Evolutionary conservation across 1,284 basidiomycete species (phyloP), one percentile per base, ranked within the genome.

Genomic region (Laetiporus sulphureus): DNA sequence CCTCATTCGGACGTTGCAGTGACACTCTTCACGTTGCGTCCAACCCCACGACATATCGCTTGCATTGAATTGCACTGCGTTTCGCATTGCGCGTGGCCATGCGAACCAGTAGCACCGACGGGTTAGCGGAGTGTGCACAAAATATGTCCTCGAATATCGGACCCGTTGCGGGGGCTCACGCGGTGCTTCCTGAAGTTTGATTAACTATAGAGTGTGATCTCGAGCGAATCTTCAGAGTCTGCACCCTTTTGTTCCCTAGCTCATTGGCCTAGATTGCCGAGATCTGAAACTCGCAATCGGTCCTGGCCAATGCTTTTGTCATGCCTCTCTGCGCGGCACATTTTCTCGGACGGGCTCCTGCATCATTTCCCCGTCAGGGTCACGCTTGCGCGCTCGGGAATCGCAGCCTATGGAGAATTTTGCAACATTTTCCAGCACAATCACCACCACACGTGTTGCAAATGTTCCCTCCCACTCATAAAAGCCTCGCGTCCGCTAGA

Each of bases 121-220:
- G 20, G 29, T 10, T 11, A n/a, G n/a, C 20, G 21, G 25, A 22
- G 21, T 12, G 5, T 6, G 31, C n/a, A 18, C 19, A 32, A 30
- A 33, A n/a, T n/a, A n/a, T 22, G 38, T 42, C 44, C 44, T 46
- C 23, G 44, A 37, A 38, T 38, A 35, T 46, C 44, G 44, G 44
- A 39, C 35, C 44, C 44, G 44, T 41, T 27, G 31, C 32, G 21
- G 34, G n/a, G n/a, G n/a, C n/a, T n/a, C n/a, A n/a, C n/a, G n/a
- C n/a, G n/a, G n/a, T n/a, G 23, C 37, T 40, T 46, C 38, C 40
- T 46, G 44, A 38, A 38, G 44, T 35, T 19, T 41, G 44, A 46
- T 42, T 27, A 29, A 36, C 32, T 42, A 37, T 23, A 46, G 36
- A 34, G 40, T n/a, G n/a, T n/a, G n/a, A 34, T 20, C 38, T 30